phyloP scores from a whole-genome alignment of 768 basidiomycete species.

The Termitomyces sp. region DNA sequence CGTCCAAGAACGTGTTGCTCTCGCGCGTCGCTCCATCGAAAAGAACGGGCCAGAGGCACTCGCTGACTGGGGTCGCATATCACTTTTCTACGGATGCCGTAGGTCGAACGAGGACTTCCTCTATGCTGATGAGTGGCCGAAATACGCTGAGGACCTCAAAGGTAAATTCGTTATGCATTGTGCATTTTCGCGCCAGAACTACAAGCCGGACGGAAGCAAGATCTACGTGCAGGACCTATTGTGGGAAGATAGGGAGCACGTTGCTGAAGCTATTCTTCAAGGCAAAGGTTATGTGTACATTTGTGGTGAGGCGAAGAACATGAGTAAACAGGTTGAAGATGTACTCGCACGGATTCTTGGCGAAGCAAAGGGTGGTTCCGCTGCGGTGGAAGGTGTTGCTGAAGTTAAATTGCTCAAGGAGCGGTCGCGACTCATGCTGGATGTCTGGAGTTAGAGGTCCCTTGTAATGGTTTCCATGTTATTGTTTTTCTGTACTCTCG shows the following conservation, averaged over 20 bases:
- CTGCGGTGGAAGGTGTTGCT: slow-evolving; percentile 81
- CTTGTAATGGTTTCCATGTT: slow-evolving; percentile 2
- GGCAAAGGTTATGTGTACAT: slow-evolving; percentile 98
- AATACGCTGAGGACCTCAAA: slow-evolving; percentile 78
- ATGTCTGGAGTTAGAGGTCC: slow-evolving; percentile 73
- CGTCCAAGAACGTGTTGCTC: slow-evolving; percentile 94
- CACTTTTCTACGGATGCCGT: slow-evolving; percentile 96
- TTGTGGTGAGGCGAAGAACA: slow-evolving; percentile 94
- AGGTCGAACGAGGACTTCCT: slow-evolving; percentile 85
- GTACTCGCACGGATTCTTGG: slow-evolving; percentile 78
- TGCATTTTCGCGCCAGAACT: slow-evolving; percentile 91
- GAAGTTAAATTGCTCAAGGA: slow-evolving; percentile 97
- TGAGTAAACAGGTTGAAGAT: slow-evolving; percentile 95
- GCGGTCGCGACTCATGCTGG: slow-evolving; percentile 77
- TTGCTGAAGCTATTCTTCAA: slow-evolving; percentile 86
- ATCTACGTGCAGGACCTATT: slow-evolving; percentile 99
- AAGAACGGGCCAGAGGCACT: slow-evolving; percentile 94
- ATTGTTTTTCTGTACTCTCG: slow-evolving; percentile 1
- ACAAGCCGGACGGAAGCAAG: slow-evolving; percentile 87
- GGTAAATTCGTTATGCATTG: slow-evolving; percentile 87
- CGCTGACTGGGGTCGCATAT: slow-evolving; percentile 91
- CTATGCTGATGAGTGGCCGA: slow-evolving; percentile 93
- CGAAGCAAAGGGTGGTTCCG: slow-evolving; percentile 88
- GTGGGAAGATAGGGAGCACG: slow-evolving; percentile 77
- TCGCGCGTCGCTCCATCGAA: slow-evolving; percentile 89